Conservation (phyloP, 2,329 filamentous ascomycete species). For the Claviceps sp. region DNA sequence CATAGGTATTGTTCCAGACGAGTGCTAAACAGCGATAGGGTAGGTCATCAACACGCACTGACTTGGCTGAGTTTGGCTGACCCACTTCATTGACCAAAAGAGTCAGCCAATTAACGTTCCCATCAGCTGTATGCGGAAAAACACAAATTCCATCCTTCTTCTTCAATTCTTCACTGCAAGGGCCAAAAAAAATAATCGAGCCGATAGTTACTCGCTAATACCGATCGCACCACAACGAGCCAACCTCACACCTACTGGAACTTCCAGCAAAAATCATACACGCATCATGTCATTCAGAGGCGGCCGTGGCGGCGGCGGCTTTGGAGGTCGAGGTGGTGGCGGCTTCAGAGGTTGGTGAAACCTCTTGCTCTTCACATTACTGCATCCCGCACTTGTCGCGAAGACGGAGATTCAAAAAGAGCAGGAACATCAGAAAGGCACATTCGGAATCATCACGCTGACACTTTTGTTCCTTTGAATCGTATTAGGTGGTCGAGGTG, state of each 20-base stretch:
- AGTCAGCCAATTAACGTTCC: conserved; percentile 1
- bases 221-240: conserved; percentile 2
- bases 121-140: conserved; percentile 4
- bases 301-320: conserved; percentile 10
- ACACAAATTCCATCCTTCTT: conserved; percentile 1
- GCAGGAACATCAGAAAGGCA: neutral
- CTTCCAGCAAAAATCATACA: neutral
- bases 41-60: neutral
- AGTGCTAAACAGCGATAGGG: neutral
- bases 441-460: neutral
- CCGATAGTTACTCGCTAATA: neutral
- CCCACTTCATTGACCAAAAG: neutral
- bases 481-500: conserved; percentile 10
- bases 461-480: neutral
- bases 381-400: neutral
- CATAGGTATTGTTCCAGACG: too few species aligned
- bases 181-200: conserved; percentile 6
- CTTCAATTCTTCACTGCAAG: neutral
- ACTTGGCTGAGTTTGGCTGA: neutral
- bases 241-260: neutral
- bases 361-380: neutral
- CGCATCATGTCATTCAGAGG: conserved; percentile 11
- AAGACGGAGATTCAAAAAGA: neutral
- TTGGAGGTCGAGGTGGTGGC: conserved; percentile 9
- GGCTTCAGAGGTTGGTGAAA: conserved; percentile 9